These are phyloP conservation scores for Pyrenophora seminiperda DNA, from an alignment of 2,329 filamentous ascomycete species.

Conservation along the genomic window DNA sequence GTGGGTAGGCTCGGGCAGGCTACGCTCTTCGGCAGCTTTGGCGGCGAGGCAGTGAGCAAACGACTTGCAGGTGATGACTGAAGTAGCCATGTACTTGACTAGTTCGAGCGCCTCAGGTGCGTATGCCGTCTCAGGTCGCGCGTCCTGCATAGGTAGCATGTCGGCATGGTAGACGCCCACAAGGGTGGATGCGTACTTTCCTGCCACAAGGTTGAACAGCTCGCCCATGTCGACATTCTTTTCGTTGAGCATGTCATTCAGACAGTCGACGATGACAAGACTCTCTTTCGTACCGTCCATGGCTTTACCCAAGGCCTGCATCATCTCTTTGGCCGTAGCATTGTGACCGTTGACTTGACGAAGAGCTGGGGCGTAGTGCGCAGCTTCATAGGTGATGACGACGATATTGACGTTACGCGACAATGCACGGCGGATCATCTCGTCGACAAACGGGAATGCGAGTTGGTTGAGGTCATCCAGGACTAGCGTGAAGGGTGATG, in stretches of 20 bases:
- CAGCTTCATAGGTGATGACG: constrained; percentile 77
- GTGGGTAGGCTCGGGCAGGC: constrained; percentile 75
- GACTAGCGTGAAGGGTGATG: constrained; percentile 84
- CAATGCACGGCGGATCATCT: constrained; percentile 72
- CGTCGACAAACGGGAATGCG: constrained; percentile 69
- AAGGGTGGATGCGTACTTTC: constrained; percentile 70
- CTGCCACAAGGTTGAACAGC: constrained; percentile 72
- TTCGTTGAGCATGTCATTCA: constrained; percentile 64
- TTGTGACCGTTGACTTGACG: constrained; percentile 68
- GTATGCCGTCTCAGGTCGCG: constrained; percentile 48
- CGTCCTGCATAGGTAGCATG: constrained; percentile 61
- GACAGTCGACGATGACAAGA: constrained; percentile 78
- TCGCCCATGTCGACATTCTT: constrained; percentile 56
- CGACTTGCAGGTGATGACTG: constrained; percentile 74
- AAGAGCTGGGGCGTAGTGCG: constrained; percentile 67
- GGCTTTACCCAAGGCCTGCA: constrained; percentile 25
- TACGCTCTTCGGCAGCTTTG: constrained; percentile 77
- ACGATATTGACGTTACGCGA: constrained; percentile 66
- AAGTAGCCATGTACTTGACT: constrained; percentile 85
- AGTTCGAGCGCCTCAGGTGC: constrained; percentile 64
- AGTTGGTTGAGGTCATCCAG: constrained; percentile 86
- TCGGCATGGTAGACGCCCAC: constrained; percentile 84
- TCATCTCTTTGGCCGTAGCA: constrained; percentile 62
- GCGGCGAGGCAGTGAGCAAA: constrained; percentile 75
- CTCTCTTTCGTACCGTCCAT: constrained; percentile 33